These are phyloP conservation scores for Saccharomycopsis fermentans DNA, from an alignment of 805 yeast genomes.

Conservation along the genomic window DNA sequence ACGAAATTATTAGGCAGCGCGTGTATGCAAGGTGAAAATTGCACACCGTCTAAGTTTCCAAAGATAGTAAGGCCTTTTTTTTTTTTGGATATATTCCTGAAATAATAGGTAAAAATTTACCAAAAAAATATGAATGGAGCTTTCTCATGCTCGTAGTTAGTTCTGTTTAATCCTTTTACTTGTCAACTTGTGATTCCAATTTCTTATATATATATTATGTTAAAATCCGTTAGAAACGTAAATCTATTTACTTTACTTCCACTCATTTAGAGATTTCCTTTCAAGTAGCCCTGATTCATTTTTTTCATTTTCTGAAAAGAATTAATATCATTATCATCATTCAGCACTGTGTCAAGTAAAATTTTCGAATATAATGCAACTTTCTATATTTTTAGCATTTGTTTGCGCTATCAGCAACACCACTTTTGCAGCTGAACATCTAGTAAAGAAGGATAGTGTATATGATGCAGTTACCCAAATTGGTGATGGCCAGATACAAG, in stretches of 20 bases:
- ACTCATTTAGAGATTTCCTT: too few species aligned
- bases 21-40: background rate
- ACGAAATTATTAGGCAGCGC: background rate
- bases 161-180: too few species aligned
- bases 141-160: too few species aligned
- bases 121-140: background rate
- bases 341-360: background rate
- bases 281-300: too few species aligned
- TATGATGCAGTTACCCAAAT: slow-evolving; percentile 25
- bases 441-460: slow-evolving; percentile 30
- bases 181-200: too few species aligned
- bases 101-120: background rate
- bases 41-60: background rate
- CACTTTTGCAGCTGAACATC: slow-evolving; percentile 19
- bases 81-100: background rate
- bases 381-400: slow-evolving; percentile 14
- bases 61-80: background rate
- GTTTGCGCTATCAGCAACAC: slow-evolving; percentile 26
- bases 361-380: background rate
- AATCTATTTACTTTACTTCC: too few species aligned
- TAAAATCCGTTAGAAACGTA: too few species aligned
- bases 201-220: too few species aligned
- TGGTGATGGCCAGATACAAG: slow-evolving; percentile 32
- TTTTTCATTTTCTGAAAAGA: too few species aligned
- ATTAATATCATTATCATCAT: too few species aligned